A percentile compares a stretch with the other conserved stretches of the same genome.
These are phyloP conservation scores for Xylariales sp. DNA, from an alignment of 2,329 filamentous ascomycete genomes.

Conservation along the genomic window DNA sequence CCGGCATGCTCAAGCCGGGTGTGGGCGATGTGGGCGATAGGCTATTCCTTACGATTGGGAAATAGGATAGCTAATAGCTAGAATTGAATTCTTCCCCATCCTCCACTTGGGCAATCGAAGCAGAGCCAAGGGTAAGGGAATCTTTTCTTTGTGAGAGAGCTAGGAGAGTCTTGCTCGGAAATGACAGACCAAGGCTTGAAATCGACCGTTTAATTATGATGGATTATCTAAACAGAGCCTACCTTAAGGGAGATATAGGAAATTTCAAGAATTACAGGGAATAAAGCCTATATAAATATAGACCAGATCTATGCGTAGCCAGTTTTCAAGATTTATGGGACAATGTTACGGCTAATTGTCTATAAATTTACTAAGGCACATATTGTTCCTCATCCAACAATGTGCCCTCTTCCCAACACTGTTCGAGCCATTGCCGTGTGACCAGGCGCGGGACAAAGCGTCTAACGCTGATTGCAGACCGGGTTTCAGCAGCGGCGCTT, in stretches of 20 bases:
- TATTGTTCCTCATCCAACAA: constrained; percentile 73
- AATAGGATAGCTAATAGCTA: constrained; percentile 27
- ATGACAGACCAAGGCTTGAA: not conserved
- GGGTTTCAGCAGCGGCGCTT: constrained; percentile 37
- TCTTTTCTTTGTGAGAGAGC: not conserved
- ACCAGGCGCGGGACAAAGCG: constrained; percentile 64
- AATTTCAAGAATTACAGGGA: too few relatives aligned
- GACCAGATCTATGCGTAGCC: too few relatives aligned
- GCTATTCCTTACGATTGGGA: constrained; percentile 83
- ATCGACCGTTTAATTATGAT: not conserved
- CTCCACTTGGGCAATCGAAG: not conserved
- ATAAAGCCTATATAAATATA: too few relatives aligned
- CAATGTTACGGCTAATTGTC: too few relatives aligned
- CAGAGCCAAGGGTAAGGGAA: too few relatives aligned
- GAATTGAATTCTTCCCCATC: constrained; percentile 2
- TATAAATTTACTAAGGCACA: too few relatives aligned
- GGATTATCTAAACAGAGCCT: too few relatives aligned
- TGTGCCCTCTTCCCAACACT: constrained; percentile 76
- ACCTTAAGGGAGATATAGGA: too few relatives aligned
- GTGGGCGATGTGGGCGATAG: constrained; percentile 88
- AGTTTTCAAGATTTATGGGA: too few relatives aligned
- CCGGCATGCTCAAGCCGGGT: constrained; percentile 87
- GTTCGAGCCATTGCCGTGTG: constrained; percentile 65
- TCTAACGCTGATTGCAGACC: constrained; percentile 39
- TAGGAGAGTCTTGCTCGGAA: not conserved